Conservation (phyloP, 2,329 filamentous ascomycete genomes). For the Talaromyces sp. region DNA sequence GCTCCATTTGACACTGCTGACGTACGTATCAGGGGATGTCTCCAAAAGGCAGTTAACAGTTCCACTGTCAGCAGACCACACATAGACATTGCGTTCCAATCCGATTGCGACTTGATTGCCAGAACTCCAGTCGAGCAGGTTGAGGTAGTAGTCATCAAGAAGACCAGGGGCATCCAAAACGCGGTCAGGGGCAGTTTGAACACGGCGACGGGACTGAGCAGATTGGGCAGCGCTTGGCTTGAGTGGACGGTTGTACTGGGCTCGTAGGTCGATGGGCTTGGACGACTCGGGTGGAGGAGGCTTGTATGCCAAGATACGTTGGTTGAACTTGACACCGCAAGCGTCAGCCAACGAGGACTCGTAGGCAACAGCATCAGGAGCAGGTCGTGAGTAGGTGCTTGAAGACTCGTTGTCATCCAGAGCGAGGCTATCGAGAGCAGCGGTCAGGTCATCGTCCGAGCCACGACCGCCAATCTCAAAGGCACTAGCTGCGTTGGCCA, state of each 20-base stretch:
- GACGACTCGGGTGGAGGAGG: constrained; percentile 95
- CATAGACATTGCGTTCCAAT: constrained; percentile 92
- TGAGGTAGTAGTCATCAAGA: constrained; percentile 98
- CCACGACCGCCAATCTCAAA: constrained; percentile 58
- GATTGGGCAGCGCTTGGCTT: constrained; percentile 68
- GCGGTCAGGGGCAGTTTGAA: constrained; percentile 90
- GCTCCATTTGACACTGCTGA: constrained; percentile 98
- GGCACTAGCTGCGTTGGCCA: constrained; percentile 66
- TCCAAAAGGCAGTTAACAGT: constrained; percentile 84
- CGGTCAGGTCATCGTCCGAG: constrained; percentile 67
- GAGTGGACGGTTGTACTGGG: constrained; percentile 95
- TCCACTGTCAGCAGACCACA: constrained; percentile 95
- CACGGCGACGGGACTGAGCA: constrained; percentile 83
- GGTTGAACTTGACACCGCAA: constrained; percentile 88
- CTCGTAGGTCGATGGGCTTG: constrained; percentile 93
- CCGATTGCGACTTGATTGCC: constrained; percentile 97
- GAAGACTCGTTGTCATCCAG: constrained; percentile 66
- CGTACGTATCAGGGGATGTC: constrained; percentile 82
- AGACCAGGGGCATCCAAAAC: constrained; percentile 94
- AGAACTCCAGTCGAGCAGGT: constrained; percentile 96
- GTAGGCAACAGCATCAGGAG: constrained; percentile 83
- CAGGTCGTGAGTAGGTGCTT: constrained; percentile 66
- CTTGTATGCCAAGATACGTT: constrained; percentile 96
- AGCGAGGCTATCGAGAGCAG: constrained; percentile 72
- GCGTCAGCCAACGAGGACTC: constrained; percentile 85